Base-by-base conservation (phyloP, 768 basidiomycete species). In the Chlorophyllum brunneum region DNA sequence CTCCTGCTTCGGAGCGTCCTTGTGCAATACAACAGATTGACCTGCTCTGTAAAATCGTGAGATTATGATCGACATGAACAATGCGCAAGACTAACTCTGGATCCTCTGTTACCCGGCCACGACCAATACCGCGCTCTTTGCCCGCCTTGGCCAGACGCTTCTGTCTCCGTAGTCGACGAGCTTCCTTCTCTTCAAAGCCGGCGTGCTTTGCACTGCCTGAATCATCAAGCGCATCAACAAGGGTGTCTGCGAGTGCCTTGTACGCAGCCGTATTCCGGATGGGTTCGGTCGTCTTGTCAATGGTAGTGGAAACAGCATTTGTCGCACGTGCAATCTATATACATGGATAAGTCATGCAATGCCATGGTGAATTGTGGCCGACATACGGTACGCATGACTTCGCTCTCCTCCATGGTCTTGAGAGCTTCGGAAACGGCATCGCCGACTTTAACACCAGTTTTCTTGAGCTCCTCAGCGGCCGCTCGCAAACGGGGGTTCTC, bases 221-320 rank as follows among this genome's bases (percentile, higher is more conserved):
- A 67, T 98, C 95, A 56, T 98, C 94, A 34, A 99, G 76, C 2
- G 94, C 92, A 57, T 99, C 97, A 3, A 93, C 73, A 11, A 99
- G 72, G 1, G 91, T 91, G 39, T 95, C 92, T 0, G 92, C 82
- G 5, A 98, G 73, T 1, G 86, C 76, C 72, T 97, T 97, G 74
- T 99, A 99, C 0, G 95, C 92, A 11, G 82, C 86, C 2, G 95
- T 99, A 57, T 97, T 93, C 37, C 97, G 87, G 55, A 99, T 88
- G n/a, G 95, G 95, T 56, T 95, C 94, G 2, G 97, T 98, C 11
- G 92, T 89, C 39, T 86, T 83, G 41, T 85, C 85, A 42, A 95
- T 92, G 5, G 89, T 89, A 8, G 76, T 82, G 5, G 94, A 93
- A 51, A 95, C 83, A 5, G 92, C 90, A 13, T 85, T 81, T 0